Base-by-base conservation (phyloP, 2,329 filamentous ascomycete genomes). In the Arthroderma uncinatum region DNA sequence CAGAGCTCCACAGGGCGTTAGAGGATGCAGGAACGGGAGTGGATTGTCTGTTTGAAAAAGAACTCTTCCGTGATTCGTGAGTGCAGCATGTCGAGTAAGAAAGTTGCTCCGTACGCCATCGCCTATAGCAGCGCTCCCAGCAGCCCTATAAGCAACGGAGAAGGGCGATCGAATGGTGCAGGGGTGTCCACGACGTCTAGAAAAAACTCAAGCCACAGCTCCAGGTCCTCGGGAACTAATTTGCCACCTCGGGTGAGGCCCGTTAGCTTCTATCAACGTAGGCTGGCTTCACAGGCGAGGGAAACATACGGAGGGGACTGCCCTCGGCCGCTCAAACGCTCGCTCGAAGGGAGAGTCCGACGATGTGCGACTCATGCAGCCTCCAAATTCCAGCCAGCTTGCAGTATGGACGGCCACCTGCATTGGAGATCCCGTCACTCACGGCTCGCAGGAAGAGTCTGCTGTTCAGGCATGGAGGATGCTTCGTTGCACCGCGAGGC, bases 171-270 rank as follows among this genome's bases (percentile, higher is more conserved):
- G 2, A 9, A 36, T 12, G 9, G 34, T 36, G 12, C 12, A 3
- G 34, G 3, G 37, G 37, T 23, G 21, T 23, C 19, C 19, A 9
- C 9, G 40, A 47, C 40, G 40, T 47, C 40, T 47, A 25, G 40
- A 47, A 21, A 47, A 47, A 47, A 47, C 10, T 47, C 21, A 47
- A 47, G 40, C 40, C 40, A 47, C 40, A 47, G 40, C 40, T 47
- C 40, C 40, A 47, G 40, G 40, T 47, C 25, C 19, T 47, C 40
- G 40, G 40, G 10, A 47, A 47, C 40, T 28, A 47, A 47, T 47
- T 47, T 25, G 40, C 40, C 40, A 47, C 40, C 9, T 23, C 40
- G 12, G 12, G 12, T 47, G 40, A 47, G 40, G 40, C 19, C 21
- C 19, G 40, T 28, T 28, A 47, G 40, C 21, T 12, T 44, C 19